Evolutionary conservation across 371 early-diverging fungal species (phyloP), one percentile per base, ranked within the genome.

Genomic region (Dipsacomyces acuminosporus): DNA sequence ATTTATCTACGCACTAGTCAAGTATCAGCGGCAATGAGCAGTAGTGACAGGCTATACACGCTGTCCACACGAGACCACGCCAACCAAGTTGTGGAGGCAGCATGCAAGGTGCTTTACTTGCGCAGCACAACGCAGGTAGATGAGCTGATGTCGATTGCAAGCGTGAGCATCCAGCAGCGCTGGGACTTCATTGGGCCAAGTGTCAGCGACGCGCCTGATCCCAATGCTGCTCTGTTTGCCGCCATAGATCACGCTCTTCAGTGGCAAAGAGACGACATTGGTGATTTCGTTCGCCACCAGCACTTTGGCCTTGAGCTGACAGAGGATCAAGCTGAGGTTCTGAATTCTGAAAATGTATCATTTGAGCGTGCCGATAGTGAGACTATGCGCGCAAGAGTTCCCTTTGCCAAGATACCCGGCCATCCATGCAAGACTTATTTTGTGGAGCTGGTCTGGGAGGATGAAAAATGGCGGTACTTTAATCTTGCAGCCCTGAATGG

Each of bases 101-200:
- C 58, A 18, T 51, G 36, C 14, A 48, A 17, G 9, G 48, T 50
- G 4, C 38, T 67, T 25, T 44, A 43, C 26, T 34, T 57, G 22
- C 63, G 63, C 43, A 49, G 53, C 0, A 63, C 67, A 0, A 57
- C 64, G 34, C 67, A 67, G 38, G 63, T 67, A 34, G 58, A 67
- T 43, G 48, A 54, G 46, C 48, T 67, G 18, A 54, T 67, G 57
- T 5, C 30, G 5, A 30, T 30, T 30, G 5, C 30, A 11, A 30
- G 30, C 30, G 30, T 30, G 7, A 30, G 30, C 30, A 30, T 38
- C n/a, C 38, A 38, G n/a, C 38, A 38, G 38, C 38, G 38, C n/a
- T 38, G 38, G 38, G 38, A 38, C 17, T 38, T 38, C 14, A 11
- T 38, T 38, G 38, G 38, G 17, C 38, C 38, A 7, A n/a, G 5